These are phyloP conservation scores for Cladosporium sp. DNA, from an alignment of 2,329 filamentous ascomycete species.

Conservation along the genomic window DNA sequence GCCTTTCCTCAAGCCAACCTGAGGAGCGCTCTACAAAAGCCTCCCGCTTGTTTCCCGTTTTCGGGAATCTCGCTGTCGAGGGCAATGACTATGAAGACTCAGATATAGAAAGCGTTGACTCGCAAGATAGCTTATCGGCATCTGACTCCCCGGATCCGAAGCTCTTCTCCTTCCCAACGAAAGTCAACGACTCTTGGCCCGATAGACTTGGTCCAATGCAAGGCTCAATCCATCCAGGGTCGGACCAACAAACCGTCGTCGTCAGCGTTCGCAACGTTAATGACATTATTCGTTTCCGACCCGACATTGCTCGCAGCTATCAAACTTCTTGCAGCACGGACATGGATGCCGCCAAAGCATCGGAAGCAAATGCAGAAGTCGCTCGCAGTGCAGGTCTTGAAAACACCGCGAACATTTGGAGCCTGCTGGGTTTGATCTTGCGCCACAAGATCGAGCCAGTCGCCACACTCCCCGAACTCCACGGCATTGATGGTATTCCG, in stretches of 20 bases:
- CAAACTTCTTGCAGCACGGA: slow-evolving; percentile 72
- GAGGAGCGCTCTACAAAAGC: slow-evolving; percentile 11
- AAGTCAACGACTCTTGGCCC: slow-evolving; percentile 14
- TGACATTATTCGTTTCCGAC: slow-evolving; percentile 71
- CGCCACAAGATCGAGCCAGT: slow-evolving; percentile 58
- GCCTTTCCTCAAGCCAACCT: slow-evolving; percentile 39
- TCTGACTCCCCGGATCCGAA: neutral
- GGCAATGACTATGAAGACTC: slow-evolving; percentile 18
- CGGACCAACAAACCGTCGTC: slow-evolving; percentile 57
- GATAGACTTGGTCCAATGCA: slow-evolving; percentile 13
- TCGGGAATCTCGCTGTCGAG: slow-evolving; percentile 25
- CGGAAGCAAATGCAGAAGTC: slow-evolving; percentile 75
- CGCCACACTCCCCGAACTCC: slow-evolving; percentile 38
- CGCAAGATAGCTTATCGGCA: neutral
- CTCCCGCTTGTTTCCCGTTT: slow-evolving; percentile 25
- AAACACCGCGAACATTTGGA: slow-evolving; percentile 80
- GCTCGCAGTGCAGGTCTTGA: slow-evolving; percentile 66
- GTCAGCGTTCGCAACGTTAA: slow-evolving; percentile 70
- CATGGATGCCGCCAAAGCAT: slow-evolving; percentile 58
- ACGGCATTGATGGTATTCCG: neutral
- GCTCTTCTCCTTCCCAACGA: neutral
- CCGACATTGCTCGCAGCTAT: slow-evolving; percentile 73
- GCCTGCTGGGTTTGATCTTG: slow-evolving; percentile 71
- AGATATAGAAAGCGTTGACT: slow-evolving; percentile 13
- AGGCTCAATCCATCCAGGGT: neutral